phyloP scores from a whole-genome alignment of 2,329 filamentous ascomycete species.

The Phialophora tarda region DNA sequence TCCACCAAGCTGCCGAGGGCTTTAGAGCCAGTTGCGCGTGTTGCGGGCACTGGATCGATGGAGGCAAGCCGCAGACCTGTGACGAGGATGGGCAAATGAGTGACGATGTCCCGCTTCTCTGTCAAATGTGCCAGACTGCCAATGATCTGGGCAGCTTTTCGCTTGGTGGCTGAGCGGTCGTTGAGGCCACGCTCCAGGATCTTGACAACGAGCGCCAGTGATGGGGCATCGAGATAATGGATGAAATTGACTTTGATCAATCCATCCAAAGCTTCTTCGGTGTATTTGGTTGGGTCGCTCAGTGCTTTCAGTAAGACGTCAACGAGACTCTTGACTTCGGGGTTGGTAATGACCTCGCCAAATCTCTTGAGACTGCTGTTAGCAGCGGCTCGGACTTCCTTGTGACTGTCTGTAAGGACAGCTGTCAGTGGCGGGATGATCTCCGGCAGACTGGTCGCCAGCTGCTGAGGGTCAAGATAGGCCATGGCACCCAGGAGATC shows the following conservation, averaged over 20 bases:
- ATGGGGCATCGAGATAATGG: conserved; percentile 97
- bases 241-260: conserved; percentile 98
- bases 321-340: conserved; percentile 92
- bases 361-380: conserved; percentile 97
- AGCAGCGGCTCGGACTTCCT: conserved; percentile 88
- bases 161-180: conserved; percentile 91
- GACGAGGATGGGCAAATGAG: conserved; percentile 89
- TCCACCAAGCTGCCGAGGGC: conserved; percentile 96
- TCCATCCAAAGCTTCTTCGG: conserved; percentile 88
- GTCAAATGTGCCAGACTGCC: conserved; percentile 96
- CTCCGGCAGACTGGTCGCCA: conserved; percentile 88
- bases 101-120: conserved; percentile 89
- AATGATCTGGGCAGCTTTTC: conserved; percentile 96
- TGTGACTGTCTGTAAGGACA: conserved; percentile 96
- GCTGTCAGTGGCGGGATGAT: conserved; percentile 95
- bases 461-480: conserved; percentile 93
- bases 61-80: conserved; percentile 86
- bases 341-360: conserved; percentile 97
- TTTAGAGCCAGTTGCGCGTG: conserved; percentile 92
- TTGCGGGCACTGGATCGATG: conserved; percentile 95
- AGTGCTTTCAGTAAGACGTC: conserved; percentile 92
- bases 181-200: conserved; percentile 91
- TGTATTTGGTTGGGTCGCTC: conserved; percentile 96
- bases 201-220: conserved; percentile 89
- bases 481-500: conserved; percentile 98